Evolutionary conservation across 768 basidiomycete genomes (phyloP).

Genomic region (Suillus luteus): DNA sequence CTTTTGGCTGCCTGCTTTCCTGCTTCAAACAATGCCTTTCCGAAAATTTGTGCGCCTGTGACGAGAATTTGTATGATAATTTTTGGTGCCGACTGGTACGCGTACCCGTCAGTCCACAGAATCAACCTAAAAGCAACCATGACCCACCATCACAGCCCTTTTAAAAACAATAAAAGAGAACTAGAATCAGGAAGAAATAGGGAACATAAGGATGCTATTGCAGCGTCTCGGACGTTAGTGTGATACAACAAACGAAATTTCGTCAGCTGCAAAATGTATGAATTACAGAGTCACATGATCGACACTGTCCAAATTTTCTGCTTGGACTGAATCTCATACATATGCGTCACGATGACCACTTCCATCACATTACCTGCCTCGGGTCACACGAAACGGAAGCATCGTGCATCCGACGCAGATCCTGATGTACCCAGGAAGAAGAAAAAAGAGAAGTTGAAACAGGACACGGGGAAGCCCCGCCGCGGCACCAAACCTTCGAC

Average conservation of each 20-base stretch:
- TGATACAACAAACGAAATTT: background rate
- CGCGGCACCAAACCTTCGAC: constrained; percentile 25
- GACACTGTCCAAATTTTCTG: background rate
- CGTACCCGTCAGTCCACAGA: background rate
- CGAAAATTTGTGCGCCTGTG: constrained; percentile 78
- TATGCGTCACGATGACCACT: constrained; percentile 9
- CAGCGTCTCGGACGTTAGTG: background rate
- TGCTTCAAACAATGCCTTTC: constrained; percentile 89
- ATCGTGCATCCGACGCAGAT: constrained; percentile 23
- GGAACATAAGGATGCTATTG: background rate
- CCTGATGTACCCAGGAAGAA: constrained; percentile 39
- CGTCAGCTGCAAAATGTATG: background rate
- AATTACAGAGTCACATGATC: background rate
- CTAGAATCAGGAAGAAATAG: background rate
- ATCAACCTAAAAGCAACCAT: background rate
- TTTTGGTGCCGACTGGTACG: constrained; percentile 71
- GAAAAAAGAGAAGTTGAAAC: constrained; percentile 17
- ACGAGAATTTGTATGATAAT: constrained; percentile 78
- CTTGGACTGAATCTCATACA: background rate
- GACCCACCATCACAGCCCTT: constrained; percentile 9
- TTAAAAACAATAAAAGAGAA: constrained; percentile 5
- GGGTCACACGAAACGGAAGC: constrained; percentile 44
- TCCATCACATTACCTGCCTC: constrained; percentile 9
- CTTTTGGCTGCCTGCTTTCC: constrained; percentile 93
- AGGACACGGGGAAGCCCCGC: constrained; percentile 42